Conservation (phyloP, 805 yeast species). For the Ogataea pignaliae region DNA sequence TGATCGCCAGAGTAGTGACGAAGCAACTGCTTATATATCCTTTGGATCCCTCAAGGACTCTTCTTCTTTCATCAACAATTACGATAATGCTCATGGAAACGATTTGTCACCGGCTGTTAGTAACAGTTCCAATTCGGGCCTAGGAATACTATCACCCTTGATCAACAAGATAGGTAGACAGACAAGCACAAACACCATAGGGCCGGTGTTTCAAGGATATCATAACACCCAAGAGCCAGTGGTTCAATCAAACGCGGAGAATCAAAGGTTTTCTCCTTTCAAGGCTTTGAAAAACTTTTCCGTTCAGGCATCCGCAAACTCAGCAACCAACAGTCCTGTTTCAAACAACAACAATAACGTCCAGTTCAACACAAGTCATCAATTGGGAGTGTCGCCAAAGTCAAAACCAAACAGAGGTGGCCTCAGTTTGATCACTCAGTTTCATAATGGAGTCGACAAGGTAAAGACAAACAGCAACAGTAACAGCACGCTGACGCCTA, state of each 20-base stretch:
- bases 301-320: background rate
- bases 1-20: slow-evolving; percentile 7
- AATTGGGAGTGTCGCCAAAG: slow-evolving; percentile 13
- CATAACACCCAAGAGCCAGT: background rate
- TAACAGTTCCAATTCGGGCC: slow-evolving; percentile 11
- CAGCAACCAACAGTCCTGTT: background rate
- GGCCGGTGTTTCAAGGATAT: slow-evolving; percentile 3
- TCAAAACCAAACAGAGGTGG: slow-evolving; percentile 12
- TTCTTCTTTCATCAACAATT: slow-evolving; percentile 15
- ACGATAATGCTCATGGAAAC: slow-evolving; percentile 6
- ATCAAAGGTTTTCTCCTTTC: slow-evolving; percentile 8
- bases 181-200: slow-evolving; percentile 10
- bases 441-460: slow-evolving; percentile 1
- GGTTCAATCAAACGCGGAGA: background rate
- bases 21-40: slow-evolving; percentile 32
- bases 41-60: slow-evolving; percentile 35
- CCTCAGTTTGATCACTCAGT: slow-evolving; percentile 13
- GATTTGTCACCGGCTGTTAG: slow-evolving; percentile 9
- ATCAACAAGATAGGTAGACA: slow-evolving; percentile 12
- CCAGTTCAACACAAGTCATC: background rate
- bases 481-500: background rate
- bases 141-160: slow-evolving; percentile 21
- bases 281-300: slow-evolving; percentile 8
- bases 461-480: background rate
- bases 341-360: background rate